Conservation (phyloP, 1,284 basidiomycete genomes). For the Austroboletus novae-zelandiae region DNA sequence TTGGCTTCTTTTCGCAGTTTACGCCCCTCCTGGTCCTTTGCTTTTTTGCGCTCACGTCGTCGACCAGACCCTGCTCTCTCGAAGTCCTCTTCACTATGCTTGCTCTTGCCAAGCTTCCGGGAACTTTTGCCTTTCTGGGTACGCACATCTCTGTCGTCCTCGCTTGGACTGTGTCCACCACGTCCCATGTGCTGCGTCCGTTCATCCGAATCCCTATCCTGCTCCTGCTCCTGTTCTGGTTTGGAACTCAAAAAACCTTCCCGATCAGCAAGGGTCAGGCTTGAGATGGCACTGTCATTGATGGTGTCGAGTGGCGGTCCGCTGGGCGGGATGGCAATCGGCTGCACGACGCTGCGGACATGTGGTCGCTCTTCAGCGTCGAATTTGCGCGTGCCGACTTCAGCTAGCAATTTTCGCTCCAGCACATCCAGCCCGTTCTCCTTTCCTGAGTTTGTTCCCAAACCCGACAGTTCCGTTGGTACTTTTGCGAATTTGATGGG, state of each 20-base stretch:
- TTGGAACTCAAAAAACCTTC: constrained; percentile 18
- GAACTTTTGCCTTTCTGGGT: constrained; percentile 30
- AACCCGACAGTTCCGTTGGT: constrained; percentile 21
- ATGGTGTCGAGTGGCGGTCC: constrained; percentile 41
- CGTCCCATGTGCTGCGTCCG: constrained; percentile 49
- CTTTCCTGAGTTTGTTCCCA: constrained; percentile 20
- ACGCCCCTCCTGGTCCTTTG: constrained; percentile 34
- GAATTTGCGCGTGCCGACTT: constrained; percentile 64
- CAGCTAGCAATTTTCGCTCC: constrained; percentile 56
- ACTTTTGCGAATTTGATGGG: constrained; percentile 37
- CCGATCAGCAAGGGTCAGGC: constrained; percentile 61
- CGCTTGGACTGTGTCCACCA: constrained; percentile 32
- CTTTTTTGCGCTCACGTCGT: constrained; percentile 24
- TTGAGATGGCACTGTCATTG: constrained; percentile 73
- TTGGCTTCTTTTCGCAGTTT: constrained; percentile 53
- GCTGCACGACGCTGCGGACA: constrained; percentile 45
- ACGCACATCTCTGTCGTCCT: constrained; percentile 30
- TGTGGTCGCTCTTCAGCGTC: constrained; percentile 40
- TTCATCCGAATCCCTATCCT: constrained; percentile 46
- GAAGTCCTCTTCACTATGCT: constrained; percentile 32
- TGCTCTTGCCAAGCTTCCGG: constrained; percentile 27
- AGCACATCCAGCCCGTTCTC: constrained; percentile 61
- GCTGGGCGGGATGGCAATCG: constrained; percentile 42
- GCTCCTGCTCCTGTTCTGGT: constrained; percentile 33
- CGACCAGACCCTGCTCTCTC: constrained; percentile 24